These are phyloP conservation scores for Spongispora temasekensis DNA, from an alignment of 1,284 basidiomycete genomes.

Conservation along the genomic window DNA sequence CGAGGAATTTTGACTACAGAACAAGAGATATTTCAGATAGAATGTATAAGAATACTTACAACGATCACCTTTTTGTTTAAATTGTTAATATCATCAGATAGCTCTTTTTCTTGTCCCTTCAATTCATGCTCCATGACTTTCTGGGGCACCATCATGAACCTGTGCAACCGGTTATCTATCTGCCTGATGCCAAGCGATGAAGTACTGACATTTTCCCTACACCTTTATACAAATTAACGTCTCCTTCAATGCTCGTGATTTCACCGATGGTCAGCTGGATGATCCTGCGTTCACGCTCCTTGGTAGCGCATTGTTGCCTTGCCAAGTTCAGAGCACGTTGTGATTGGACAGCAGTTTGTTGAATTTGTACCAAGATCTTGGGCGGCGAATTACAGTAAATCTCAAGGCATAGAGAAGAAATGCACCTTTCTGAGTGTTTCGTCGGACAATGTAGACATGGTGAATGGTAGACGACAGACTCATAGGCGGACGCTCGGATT, in stretches of 20 bases:
- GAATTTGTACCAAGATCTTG: constrained; percentile 89
- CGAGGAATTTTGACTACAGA: constrained; percentile 82
- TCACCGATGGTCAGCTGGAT: constrained; percentile 86
- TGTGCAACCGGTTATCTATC: constrained; percentile 33
- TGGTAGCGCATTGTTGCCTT: constrained; percentile 70
- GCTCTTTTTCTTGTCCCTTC: constrained; percentile 73
- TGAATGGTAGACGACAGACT: constrained; percentile 5
- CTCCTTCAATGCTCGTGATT: constrained; percentile 60
- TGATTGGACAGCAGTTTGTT: constrained; percentile 80
- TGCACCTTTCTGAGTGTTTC: constrained; percentile 83
- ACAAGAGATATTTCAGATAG: constrained; percentile 8
- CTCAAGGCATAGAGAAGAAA: background rate
- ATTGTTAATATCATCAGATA: constrained; percentile 78
- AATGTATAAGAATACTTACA: too few relatives aligned
- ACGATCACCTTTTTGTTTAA: constrained; percentile 78
- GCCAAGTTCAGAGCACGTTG: constrained; percentile 75
- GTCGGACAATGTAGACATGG: constrained; percentile 65
- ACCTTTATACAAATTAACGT: constrained; percentile 84
- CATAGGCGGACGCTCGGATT: too few relatives aligned
- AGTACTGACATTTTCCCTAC: constrained; percentile 85
- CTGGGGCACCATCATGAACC: constrained; percentile 89
- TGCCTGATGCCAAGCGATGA: background rate
- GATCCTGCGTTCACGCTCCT: constrained; percentile 85
- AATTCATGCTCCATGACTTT: constrained; percentile 76
- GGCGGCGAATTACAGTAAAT: constrained; percentile 17